Evolutionary conservation across 257 asterid genomes (phyloP), one percentile per base, ranked within the genome.

Genomic region (Jacaranda copaia): DNA sequence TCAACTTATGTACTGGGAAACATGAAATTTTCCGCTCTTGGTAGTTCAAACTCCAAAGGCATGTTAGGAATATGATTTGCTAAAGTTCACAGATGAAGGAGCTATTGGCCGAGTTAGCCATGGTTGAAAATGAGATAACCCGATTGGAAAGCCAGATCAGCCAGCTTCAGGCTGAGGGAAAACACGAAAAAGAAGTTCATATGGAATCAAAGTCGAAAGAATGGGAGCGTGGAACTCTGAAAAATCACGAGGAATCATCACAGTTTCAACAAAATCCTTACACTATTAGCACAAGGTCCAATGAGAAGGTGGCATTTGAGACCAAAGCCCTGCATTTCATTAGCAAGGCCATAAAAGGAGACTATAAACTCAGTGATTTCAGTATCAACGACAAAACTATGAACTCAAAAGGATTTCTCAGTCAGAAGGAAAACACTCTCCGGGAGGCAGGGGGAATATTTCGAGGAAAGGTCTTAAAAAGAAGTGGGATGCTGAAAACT

Each of bases 301-400:
- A 69, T 18, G 82, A 89, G 65, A 85, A 79, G 74, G 83, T 77
- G 15, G 63, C 87, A 4, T 89, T 89, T 45, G 95, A 93, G 78
- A 86, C 89, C 35, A 93, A 90, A 83, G 89, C 91, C 20, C 70
- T 91, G 83, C 92, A 89, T 84, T 93, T 93, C 83, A 91, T 93
- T 76, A 85, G 82, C 87, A 93, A 89, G 83, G 98, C 97, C 64
- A 90, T 93, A 0, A 93, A 86, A 80, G 98, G 96, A 77, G 98
- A 93, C 62, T 87, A 91, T 56, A 87, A 81, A 49, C 82, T 85
- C 19, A 84, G 82, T 52, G 91, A 91, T 78, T 89, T 91, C 75
- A 81, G 81, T 16, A 60, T 67, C 7, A 77, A 73, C 14, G 87
- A 87, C 13, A 93, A 88, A 70, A 5, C 79, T 25, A 62, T 66